phyloP scores from a whole-genome alignment of 345 rosid genomes.

The Aegle marmelos region DNA sequence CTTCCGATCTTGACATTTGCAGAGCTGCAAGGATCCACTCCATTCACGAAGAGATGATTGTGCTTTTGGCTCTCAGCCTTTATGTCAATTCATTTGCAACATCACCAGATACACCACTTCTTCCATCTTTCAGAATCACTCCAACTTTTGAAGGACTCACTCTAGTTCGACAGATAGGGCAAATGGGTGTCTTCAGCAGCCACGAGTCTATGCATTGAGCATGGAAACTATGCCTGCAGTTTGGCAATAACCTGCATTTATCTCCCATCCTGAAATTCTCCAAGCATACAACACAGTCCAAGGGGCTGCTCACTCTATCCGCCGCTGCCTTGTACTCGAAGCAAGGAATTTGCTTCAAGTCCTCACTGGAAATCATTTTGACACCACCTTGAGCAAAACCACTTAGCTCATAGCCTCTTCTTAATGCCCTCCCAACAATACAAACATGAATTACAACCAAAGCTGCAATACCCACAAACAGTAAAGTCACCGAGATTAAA shows the following conservation, averaged over 20 bases:
- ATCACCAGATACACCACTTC: neutral
- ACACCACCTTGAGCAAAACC: conserved; percentile 10
- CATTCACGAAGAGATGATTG: neutral
- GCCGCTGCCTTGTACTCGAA: conserved; percentile 30
- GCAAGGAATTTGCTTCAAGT: conserved; percentile 36
- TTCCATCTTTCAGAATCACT: conserved; percentile 1
- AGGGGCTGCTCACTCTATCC: conserved; percentile 17
- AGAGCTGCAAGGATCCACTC: neutral
- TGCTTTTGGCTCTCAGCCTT: neutral
- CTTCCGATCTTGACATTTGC: neutral
- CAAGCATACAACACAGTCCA: conserved; percentile 48
- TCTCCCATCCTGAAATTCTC: conserved; percentile 37
- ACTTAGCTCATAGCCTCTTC: conserved; percentile 15
- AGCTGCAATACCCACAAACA: conserved; percentile 36
- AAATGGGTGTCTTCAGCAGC: conserved; percentile 38
- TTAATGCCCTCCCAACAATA: conserved; percentile 35
- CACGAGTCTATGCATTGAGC: conserved; percentile 44
- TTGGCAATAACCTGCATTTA: conserved; percentile 42
- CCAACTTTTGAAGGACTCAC: conserved; percentile 10
- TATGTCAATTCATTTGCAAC: conserved; percentile 15
- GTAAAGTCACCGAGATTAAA: conserved; percentile 23
- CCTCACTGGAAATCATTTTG: conserved; percentile 25
- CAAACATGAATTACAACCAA: conserved; percentile 40
- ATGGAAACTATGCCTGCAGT: conserved; percentile 44
- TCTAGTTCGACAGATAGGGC: conserved; percentile 41